Percentiles rank a stretch among this genome's conserved stretches.
These are phyloP conservation scores for Russula sp. DNA, from an alignment of 768 basidiomycete genomes.

Conservation along the genomic window DNA sequence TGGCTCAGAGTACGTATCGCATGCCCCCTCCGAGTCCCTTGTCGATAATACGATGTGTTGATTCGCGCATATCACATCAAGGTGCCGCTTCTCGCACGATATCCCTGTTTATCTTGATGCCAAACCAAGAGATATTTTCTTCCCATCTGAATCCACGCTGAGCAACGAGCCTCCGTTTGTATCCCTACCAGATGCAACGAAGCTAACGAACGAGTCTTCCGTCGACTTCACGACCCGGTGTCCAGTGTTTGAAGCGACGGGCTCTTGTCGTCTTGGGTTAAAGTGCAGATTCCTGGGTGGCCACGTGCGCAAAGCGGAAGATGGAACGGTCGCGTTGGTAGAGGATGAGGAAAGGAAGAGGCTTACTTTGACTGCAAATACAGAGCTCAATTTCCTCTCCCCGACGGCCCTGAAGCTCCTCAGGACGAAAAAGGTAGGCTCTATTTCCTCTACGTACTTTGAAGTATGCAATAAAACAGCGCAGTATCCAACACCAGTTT, in stretches of 20 bases:
- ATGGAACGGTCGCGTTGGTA: slow-evolving; percentile 40
- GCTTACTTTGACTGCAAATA: slow-evolving; percentile 38
- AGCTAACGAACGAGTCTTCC: slow-evolving; percentile 34
- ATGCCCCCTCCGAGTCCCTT: not conserved
- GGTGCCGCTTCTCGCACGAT: slow-evolving; percentile 80
- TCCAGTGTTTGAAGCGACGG: slow-evolving; percentile 60
- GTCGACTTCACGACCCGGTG: slow-evolving; percentile 49
- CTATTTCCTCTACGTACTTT: not conserved
- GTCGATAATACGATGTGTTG: not conserved
- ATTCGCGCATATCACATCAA: slow-evolving; percentile 25
- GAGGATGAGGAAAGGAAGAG: slow-evolving; percentile 58
- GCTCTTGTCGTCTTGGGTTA: slow-evolving; percentile 77
- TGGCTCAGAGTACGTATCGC: slow-evolving; percentile 48
- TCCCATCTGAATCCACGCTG: slow-evolving; percentile 44
- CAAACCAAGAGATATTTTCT: slow-evolving; percentile 68
- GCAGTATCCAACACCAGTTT: slow-evolving; percentile 61
- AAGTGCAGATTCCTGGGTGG: slow-evolving; percentile 88
- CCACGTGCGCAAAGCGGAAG: slow-evolving; percentile 51
- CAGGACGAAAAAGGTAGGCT: slow-evolving; percentile 59
- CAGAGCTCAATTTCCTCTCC: slow-evolving; percentile 68
- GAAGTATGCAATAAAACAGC: not conserved
- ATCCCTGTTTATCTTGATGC: slow-evolving; percentile 65
- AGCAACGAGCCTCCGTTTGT: slow-evolving; percentile 49
- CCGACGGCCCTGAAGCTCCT: slow-evolving; percentile 53
- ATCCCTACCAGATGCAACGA: slow-evolving; percentile 24